These are phyloP conservation scores for Porpolomopsis calyptriformis DNA, from an alignment of 768 basidiomycete genomes.

Conservation along the genomic window DNA sequence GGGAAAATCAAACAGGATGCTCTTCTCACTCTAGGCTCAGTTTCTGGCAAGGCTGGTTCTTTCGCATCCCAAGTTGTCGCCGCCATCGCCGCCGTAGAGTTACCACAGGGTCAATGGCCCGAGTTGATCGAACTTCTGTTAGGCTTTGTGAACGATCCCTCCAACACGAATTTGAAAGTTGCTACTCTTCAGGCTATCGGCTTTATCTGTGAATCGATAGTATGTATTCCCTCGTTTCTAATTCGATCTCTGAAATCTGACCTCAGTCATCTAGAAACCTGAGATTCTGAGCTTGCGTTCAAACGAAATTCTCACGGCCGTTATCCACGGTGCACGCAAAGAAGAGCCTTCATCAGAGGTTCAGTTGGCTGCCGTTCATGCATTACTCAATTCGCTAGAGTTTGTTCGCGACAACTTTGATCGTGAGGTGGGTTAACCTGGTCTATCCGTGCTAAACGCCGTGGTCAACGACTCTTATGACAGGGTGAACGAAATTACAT, in stretches of 20 bases:
- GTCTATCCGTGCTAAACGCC: constrained; percentile 1
- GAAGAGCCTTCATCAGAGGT: constrained; percentile 89
- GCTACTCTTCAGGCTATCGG: constrained; percentile 92
- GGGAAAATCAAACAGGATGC: constrained; percentile 81
- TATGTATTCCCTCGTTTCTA: constrained; percentile 34
- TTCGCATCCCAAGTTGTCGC: constrained; percentile 92
- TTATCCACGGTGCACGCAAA: constrained; percentile 95
- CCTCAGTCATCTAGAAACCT: constrained; percentile 58
- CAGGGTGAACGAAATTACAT: constrained; percentile 99
- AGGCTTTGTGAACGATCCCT: constrained; percentile 69
- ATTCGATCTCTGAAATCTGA: constrained; percentile 8
- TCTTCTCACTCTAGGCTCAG: constrained; percentile 71
- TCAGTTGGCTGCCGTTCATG: constrained; percentile 85
- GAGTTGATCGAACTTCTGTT: constrained; percentile 84
- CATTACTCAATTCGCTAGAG: constrained; percentile 89
- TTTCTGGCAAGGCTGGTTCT: constrained; percentile 59
- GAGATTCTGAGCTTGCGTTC: constrained; percentile 81
- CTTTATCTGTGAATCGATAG: constrained; percentile 93
- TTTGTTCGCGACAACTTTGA: constrained; percentile 98
- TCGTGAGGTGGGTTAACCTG: constrained; percentile 65
- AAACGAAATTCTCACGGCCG: constrained; percentile 96
- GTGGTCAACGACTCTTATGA: constrained; percentile 9
- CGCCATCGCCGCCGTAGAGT: constrained; percentile 88
- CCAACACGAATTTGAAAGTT: constrained; percentile 66
- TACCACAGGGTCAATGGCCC: constrained; percentile 80